Percentiles rank a stretch among this genome's conserved stretches.
Conservation (phyloP, 2,329 filamentous ascomycete genomes). For the Nemania serpens region DNA sequence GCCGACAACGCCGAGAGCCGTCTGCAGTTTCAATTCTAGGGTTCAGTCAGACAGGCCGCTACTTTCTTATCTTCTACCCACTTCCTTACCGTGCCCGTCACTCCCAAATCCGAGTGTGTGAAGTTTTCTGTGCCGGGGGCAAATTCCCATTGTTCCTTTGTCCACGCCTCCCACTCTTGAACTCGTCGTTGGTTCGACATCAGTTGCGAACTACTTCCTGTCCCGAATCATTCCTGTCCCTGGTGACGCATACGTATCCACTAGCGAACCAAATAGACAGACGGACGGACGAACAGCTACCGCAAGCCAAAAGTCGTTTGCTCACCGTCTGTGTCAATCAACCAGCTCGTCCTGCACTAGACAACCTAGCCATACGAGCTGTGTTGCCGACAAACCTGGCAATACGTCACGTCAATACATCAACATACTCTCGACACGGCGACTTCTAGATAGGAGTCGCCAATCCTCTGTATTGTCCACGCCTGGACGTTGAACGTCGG, state of each 20-base stretch:
- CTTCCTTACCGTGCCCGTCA: slow-evolving; percentile 13
- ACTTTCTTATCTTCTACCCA: slow-evolving; percentile 27
- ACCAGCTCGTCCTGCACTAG: slow-evolving; percentile 4
- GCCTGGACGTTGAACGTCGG: neutral
- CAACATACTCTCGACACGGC: slow-evolving; percentile 16
- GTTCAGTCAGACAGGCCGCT: slow-evolving; percentile 32
- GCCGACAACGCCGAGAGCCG: slow-evolving; percentile 21
- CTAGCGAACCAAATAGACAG: neutral
- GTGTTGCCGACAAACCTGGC: slow-evolving; percentile 17
- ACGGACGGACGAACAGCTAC: no score
- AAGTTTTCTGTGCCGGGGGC: slow-evolving; percentile 23
- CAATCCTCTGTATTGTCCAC: slow-evolving; percentile 7
- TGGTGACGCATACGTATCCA: neutral
- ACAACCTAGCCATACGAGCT: slow-evolving; percentile 2
- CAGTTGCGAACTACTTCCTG: neutral
- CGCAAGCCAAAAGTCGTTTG: slow-evolving; percentile 5
- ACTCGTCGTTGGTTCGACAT: slow-evolving; percentile 3
- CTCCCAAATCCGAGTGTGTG: slow-evolving; percentile 30
- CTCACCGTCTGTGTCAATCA: neutral
- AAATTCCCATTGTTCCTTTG: slow-evolving; percentile 22
- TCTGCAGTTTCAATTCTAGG: slow-evolving; percentile 7
- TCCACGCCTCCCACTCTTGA: slow-evolving; percentile 3
- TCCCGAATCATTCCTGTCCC: slow-evolving; percentile 5
- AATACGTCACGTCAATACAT: neutral
- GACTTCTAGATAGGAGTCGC: slow-evolving; percentile 29